Percentiles rank a stretch among this genome's conserved stretches.
phyloP scores from a whole-genome alignment of 2,329 filamentous ascomycete genomes.

The Monilinia vaccinii-corymbosi region DNA sequence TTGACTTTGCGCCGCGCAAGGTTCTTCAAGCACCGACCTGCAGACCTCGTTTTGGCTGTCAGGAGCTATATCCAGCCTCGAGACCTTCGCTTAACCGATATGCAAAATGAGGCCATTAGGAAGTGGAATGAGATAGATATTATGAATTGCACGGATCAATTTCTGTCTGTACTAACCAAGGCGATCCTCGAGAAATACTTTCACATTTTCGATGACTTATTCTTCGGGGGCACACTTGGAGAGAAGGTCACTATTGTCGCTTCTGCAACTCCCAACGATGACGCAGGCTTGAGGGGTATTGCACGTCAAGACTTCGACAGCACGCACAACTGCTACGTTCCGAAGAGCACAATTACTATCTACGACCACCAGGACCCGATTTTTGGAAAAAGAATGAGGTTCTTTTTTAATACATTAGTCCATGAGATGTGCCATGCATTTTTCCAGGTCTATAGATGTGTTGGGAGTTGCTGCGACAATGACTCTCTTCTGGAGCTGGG shows the following conservation, averaged over 20 bases:
- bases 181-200: background rate
- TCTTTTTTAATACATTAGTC: background rate
- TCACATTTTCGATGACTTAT: background rate
- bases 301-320: background rate
- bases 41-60: background rate
- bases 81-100: background rate
- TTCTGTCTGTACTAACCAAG: background rate
- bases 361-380: background rate
- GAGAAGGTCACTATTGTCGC: background rate
- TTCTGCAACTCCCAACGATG: background rate
- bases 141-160: background rate
- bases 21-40: background rate
- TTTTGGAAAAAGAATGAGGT: background rate
- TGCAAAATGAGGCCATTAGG: background rate
- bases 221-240: background rate
- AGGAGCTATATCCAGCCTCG: background rate
- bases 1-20: background rate
- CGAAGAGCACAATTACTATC: background rate
- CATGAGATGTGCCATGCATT: conserved; percentile 5
- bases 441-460: background rate
- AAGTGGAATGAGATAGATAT: background rate
- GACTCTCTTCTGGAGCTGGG: background rate
- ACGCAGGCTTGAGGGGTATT: background rate
- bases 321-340: background rate
- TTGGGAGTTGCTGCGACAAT: background rate